Evolutionary conservation across 129 eudicot genomes (phyloP), one percentile per base, ranked within the genome.

Genomic region (Erigeron canadensis): DNA sequence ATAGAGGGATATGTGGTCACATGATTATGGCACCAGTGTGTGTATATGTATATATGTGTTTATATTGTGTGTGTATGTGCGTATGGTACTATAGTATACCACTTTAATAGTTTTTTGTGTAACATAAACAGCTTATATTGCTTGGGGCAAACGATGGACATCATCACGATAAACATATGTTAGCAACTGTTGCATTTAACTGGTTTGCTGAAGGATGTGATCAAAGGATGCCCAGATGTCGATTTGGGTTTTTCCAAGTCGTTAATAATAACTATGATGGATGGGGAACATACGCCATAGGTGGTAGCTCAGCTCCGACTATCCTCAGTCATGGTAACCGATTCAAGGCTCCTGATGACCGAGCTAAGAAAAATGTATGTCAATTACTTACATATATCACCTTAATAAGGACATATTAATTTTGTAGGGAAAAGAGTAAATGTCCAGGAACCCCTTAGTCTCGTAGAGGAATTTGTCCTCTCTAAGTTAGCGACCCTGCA

Each of bases 241-340:
- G 96, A 67, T 81, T 75, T 55, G 97, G 96, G 3, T 88, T 88
- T 63, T 65, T 84, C 83, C 97, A 91, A 37, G 87, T 91, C 6
- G 96, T 88, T 2, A 88, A 91, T 87, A 90, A 90, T 51, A 91
- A 90, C 79, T 87, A 90, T 62, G 79, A 84, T n/a, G 73, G 71
- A 16, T 88, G 97, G 97, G 81, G 82, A 40, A 81, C 84, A 73
- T 91, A 91, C 22, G 97, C 97, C 81, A 84, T 91, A 38, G 97
- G 97, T 7, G 97, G 97, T 37, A 88, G 90, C 76, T 41, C 84
- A 15, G 74, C 80, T 39, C 97, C 96, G 16, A 88, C 93, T 51
- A 91, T 91, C 69, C 77, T 91, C 44, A 84, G 93, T 84, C 92
- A 88, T 47, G 97, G 97, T n/a, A 91, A 91, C 76, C 81, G 86